These are phyloP conservation scores for Fusarium ramigenum DNA, from an alignment of 2,329 filamentous ascomycete species.

Conservation along the genomic window DNA sequence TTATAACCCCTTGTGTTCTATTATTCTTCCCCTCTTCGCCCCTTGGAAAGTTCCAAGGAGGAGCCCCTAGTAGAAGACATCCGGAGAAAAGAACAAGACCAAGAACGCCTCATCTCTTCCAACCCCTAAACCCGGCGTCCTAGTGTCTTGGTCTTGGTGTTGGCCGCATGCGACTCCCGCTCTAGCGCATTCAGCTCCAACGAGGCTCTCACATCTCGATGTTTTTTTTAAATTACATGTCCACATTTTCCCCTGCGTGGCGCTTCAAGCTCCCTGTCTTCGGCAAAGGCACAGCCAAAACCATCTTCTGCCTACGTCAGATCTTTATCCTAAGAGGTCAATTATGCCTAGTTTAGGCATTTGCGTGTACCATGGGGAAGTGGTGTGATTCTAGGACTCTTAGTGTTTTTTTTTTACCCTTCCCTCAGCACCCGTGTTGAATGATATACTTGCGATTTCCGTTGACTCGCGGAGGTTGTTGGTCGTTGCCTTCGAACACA, in stretches of 20 bases:
- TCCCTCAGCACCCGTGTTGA: neutral
- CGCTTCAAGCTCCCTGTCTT: constrained; percentile 35
- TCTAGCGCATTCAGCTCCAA: constrained; percentile 11
- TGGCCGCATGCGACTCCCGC: constrained; percentile 17
- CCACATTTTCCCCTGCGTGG: constrained; percentile 44
- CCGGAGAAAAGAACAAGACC: neutral
- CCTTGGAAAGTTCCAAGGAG: neutral
- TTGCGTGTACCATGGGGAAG: constrained; percentile 8
- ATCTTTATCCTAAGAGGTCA: constrained; percentile 33
- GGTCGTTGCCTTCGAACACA: constrained; percentile 1
- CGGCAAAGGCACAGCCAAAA: constrained; percentile 35
- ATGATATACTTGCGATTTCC: neutral
- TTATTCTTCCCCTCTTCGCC: neutral
- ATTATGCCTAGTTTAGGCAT: constrained; percentile 36
- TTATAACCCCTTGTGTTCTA: neutral
- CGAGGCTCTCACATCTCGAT: neutral
- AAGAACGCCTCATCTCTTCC: neutral
- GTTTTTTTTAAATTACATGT: constrained; percentile 41
- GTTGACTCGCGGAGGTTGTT: neutral
- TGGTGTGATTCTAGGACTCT: constrained; percentile 18
- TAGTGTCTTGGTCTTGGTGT: constrained; percentile 3
- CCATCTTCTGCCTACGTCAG: constrained; percentile 36
- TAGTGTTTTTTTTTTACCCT: neutral
- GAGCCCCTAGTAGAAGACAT: neutral
- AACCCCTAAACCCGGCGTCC: neutral